Evolutionary conservation across 805 yeast genomes (phyloP), one percentile per base, ranked within the genome.

Genomic region (Limtongozyma cylindracea): DNA sequence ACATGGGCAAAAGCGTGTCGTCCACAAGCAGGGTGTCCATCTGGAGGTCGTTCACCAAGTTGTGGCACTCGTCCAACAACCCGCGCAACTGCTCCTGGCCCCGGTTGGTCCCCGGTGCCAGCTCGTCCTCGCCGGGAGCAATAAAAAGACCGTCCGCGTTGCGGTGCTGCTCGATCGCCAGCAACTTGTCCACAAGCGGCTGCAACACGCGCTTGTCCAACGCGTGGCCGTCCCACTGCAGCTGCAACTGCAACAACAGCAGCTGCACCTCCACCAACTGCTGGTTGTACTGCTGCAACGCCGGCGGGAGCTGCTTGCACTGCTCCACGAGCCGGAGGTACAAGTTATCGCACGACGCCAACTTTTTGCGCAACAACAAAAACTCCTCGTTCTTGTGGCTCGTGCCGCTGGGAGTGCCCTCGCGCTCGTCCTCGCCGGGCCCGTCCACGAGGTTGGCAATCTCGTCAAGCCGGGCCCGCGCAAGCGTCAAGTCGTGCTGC

Each of bases 1-100:
- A 76, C 32, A 78, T 54, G 20, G 57, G 61, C 15, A 61, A 48
- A 31, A 88, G 50, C 26, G 61, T 55, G 21, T 61, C 55, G 4
- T 39, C 24, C 15, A 44, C 31, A 16, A 32, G 36, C 18, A 29
- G 27, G 8, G 34, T 22, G 25, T 43, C 46, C 20, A 39, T 39
- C 27, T 47, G 60, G 21, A 77, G 48, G 47, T 82, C 94, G 26
- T 57, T 59, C 19, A 78, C 46, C 26, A 77, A 52, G 31, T 67
- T 68, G 37, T 68, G 66, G 39, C 93, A 76, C 37, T 78, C 91
- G 41, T 78, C 93, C 13, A 77, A 49, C 20, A 80, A 47, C 6
- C 82, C 84, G 36, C 71, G 70, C 12, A 35, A 25, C 20, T 35
- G 38, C 8, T 31, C 31, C 13, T 30, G 32, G n/a, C n/a, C n/a